Base-by-base conservation (phyloP, 75 land plant genomes). In the Picea glauca region DNA sequence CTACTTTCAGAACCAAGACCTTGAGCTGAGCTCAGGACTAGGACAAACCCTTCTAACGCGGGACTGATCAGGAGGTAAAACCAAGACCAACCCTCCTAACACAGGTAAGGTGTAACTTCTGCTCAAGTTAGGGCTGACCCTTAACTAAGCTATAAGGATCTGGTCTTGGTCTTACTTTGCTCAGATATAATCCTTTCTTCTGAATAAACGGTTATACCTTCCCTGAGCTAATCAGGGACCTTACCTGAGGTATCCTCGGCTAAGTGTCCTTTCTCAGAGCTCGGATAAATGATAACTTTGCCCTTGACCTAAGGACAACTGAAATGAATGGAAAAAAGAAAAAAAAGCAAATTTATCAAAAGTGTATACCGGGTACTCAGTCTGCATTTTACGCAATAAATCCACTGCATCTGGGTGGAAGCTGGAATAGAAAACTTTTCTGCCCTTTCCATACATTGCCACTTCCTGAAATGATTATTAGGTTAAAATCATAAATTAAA, bases 361-460 rank as follows among this genome's bases (percentile, higher is more conserved):
- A 58, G 62, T 21, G 58, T 88, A 86, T 89, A 93, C 98, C 23
- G 99, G 96, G 76, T 93, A 92, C 13, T 21, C 32, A 31, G 31
- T 63, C 79, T 94, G 91, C 75, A 88, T n/a, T 77, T 85, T 74
- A 31, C 90, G 81, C 12, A 96, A 46, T 54, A 94, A 58, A 62
- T 58, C 76, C 4, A 81, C 98, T 4, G 99, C 99, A 82, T 96
- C 99, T 38, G 98, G 99, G 72, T 94, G 98, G 73, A 96, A 96
- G 70, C 87, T 90, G 1, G 95, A 94, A 78, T 89, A 94, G 78
- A 90, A 89, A 21, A 96, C 80, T 56, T 80, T 86, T 35, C 99
- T 83, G 32, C 83, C 93, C 31, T 81, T 76, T 13, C 87, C 83
- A 77, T 78, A 66, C 74, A 83, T 77, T 31, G 80, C 68, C 40